phyloP scores from a whole-genome alignment of 768 basidiomycete species.

The Panellus pusillus region DNA sequence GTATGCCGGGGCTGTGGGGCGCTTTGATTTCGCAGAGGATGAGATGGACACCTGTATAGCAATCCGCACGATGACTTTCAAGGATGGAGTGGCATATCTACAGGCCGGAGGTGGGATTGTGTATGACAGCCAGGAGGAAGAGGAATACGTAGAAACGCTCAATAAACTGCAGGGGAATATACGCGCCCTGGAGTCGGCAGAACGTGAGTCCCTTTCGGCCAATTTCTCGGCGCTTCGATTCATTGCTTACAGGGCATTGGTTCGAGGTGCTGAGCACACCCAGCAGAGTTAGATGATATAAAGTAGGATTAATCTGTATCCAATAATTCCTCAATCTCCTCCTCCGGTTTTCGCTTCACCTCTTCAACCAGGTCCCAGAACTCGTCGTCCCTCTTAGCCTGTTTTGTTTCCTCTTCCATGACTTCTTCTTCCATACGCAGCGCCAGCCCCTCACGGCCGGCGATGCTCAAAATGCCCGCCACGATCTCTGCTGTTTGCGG shows the following conservation, averaged over 20 bases:
- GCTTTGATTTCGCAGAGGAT: slow-evolving; percentile 93
- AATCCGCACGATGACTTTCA: slow-evolving; percentile 97
- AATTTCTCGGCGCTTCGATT: slow-evolving; percentile 21
- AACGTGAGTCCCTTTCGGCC: slow-evolving; percentile 58
- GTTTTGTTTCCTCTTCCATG: slow-evolving; percentile 26
- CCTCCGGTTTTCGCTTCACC: background rate
- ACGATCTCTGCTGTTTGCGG: slow-evolving; percentile 88
- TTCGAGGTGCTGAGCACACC: slow-evolving; percentile 35
- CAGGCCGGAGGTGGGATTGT: slow-evolving; percentile 99
- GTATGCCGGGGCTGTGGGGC: slow-evolving; percentile 97
- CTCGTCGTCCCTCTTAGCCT: slow-evolving; percentile 19
- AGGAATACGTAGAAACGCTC: slow-evolving; percentile 95
- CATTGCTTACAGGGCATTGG: slow-evolving; percentile 59
- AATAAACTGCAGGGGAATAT: slow-evolving; percentile 92
- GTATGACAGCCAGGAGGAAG: slow-evolving; percentile 93
- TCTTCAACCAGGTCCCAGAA: slow-evolving; percentile 12
- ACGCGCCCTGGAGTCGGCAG: slow-evolving; percentile 81
- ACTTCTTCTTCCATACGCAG: slow-evolving; percentile 38
- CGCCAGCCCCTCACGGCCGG: slow-evolving; percentile 72
- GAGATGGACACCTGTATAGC: slow-evolving; percentile 99
- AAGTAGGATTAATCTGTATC: background rate
- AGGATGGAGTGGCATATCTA: slow-evolving; percentile 85
- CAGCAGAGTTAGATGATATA: slow-evolving; percentile 18
- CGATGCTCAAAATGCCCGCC: slow-evolving; percentile 86
- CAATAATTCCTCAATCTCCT: slow-evolving; percentile 1